Conservation (phyloP, 495 filamentous ascomycete genomes). For the Penicillium atrosanguineum region DNA sequence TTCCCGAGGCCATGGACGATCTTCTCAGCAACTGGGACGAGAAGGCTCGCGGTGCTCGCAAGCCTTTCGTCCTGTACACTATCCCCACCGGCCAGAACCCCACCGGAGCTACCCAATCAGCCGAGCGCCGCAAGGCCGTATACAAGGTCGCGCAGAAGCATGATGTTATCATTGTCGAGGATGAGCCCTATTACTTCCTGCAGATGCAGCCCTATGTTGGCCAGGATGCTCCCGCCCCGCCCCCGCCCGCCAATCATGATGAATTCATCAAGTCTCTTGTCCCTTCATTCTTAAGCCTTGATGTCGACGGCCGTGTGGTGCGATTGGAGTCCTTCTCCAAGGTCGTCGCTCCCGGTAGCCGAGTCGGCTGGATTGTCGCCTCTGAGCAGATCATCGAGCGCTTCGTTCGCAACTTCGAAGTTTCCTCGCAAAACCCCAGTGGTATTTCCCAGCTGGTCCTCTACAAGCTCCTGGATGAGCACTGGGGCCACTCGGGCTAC, state of each 20-base stretch:
- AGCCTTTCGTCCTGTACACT: slow-evolving; percentile 63
- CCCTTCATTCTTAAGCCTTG: slow-evolving; percentile 60
- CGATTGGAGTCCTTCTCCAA: slow-evolving; percentile 71
- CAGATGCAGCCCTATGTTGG: slow-evolving; percentile 87
- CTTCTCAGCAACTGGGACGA: slow-evolving; percentile 67
- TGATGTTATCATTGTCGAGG: slow-evolving; percentile 85
- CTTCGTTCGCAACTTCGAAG: slow-evolving; percentile 74
- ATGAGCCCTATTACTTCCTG: slow-evolving; percentile 98
- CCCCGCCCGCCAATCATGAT: slow-evolving; percentile 53
- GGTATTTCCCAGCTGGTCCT: slow-evolving; percentile 80
- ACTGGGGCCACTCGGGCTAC: slow-evolving; percentile 92
- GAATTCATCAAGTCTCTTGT: slow-evolving; percentile 61
- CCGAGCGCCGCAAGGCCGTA: slow-evolving; percentile 61
- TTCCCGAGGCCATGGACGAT: slow-evolving; percentile 65
- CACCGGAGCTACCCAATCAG: slow-evolving; percentile 77
- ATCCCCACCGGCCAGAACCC: slow-evolving; percentile 82
- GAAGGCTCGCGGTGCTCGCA: slow-evolving; percentile 53
- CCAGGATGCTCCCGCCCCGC: slow-evolving; percentile 44
- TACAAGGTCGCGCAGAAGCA: slow-evolving; percentile 78
- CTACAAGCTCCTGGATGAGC: slow-evolving; percentile 87
- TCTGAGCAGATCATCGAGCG: slow-evolving; percentile 80
- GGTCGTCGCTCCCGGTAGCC: slow-evolving; percentile 59
- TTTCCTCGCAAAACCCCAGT: slow-evolving; percentile 75
- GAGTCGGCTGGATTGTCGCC: slow-evolving; percentile 64
- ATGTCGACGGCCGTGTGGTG: slow-evolving; percentile 65